These are phyloP conservation scores for Cyberlindnera bimundalis DNA, from an alignment of 805 yeast species.

Conservation along the genomic window DNA sequence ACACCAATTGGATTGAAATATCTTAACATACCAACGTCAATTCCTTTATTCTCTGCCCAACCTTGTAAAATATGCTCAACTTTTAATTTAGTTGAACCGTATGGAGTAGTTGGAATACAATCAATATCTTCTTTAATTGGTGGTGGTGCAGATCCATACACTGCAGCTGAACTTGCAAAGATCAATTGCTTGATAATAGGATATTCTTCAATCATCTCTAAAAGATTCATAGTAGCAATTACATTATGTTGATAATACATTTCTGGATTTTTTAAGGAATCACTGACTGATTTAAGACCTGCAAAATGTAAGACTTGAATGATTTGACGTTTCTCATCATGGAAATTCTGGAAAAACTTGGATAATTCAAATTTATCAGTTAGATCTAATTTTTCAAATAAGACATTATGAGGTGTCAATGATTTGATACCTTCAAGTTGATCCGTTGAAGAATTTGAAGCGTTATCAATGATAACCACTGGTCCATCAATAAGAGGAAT, in stretches of 20 bases:
- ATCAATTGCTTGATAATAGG: slow-evolving; percentile 48
- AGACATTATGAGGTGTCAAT: slow-evolving; percentile 43
- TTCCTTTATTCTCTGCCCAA: slow-evolving; percentile 43
- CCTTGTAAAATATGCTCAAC: slow-evolving; percentile 45
- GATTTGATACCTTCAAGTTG: slow-evolving; percentile 45
- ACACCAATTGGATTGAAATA: slow-evolving; percentile 88
- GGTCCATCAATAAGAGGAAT: slow-evolving; percentile 57
- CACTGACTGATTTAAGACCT: slow-evolving; percentile 81
- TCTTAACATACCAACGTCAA: slow-evolving; percentile 53
- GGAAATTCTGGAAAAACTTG: slow-evolving; percentile 10
- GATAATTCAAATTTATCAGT: slow-evolving; percentile 4
- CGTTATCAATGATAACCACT: slow-evolving; percentile 71
- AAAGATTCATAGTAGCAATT: slow-evolving; percentile 55
- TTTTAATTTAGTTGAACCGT: slow-evolving; percentile 67
- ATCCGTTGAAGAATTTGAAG: slow-evolving; percentile 62
- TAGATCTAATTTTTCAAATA: slow-evolving; percentile 36
- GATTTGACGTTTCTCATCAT: slow-evolving; percentile 7
- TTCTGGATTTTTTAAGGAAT: slow-evolving; percentile 64
- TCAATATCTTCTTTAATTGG: slow-evolving; percentile 55
- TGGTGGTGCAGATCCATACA: slow-evolving; percentile 77
- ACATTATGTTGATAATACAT: slow-evolving; percentile 68
- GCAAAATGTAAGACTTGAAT: slow-evolving; percentile 59
- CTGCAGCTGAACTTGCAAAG: slow-evolving; percentile 79
- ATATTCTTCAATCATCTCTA: slow-evolving; percentile 44
- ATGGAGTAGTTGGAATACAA: slow-evolving; percentile 67